Percentiles rank a stretch among this genome's conserved stretches.
Evolutionary conservation across 192 early-diverging fungal genomes (phyloP).

Genomic region (Gryganskiella cystojenkinii): DNA sequence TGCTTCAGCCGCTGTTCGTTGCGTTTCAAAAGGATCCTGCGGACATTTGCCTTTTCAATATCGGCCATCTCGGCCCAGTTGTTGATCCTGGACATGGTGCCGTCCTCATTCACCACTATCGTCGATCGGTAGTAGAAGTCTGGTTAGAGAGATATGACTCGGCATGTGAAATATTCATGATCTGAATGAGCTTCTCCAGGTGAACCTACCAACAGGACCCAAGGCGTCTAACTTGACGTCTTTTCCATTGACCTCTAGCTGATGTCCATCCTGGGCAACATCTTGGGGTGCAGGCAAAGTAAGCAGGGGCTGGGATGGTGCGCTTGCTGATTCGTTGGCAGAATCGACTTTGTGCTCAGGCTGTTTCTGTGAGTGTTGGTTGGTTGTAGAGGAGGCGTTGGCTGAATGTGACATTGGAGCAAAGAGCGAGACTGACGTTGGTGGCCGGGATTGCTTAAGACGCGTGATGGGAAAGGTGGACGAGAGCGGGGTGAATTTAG

Average conservation of each 20-base stretch:
- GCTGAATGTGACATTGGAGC: too few relatives aligned
- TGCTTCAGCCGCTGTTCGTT: constrained; percentile 50
- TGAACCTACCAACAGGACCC: constrained; percentile 58
- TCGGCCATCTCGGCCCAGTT: constrained; percentile 66
- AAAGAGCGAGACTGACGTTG: too few relatives aligned
- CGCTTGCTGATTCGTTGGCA: too few relatives aligned
- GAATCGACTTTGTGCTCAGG: too few relatives aligned
- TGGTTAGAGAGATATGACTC: too few relatives aligned
- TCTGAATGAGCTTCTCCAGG: too few relatives aligned
- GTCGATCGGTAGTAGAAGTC: background rate
- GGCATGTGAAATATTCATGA: too few relatives aligned
- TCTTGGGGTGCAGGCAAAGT: constrained; percentile 55
- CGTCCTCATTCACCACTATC: constrained; percentile 62
- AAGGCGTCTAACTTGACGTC: constrained; percentile 55
- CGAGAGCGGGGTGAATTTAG: too few relatives aligned
- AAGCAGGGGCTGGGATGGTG: constrained; percentile 25
- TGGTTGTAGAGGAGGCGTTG: too few relatives aligned
- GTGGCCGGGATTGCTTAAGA: too few relatives aligned
- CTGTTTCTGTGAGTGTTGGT: too few relatives aligned
- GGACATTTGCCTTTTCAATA: constrained; percentile 63
- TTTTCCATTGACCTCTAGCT: constrained; percentile 52
- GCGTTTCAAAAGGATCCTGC: constrained; percentile 59
- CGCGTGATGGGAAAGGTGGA: too few relatives aligned
- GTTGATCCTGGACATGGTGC: constrained; percentile 61
- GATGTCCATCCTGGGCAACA: constrained; percentile 6